A percentile compares a stretch with the other conserved stretches of the same genome.
Conservation (phyloP, 2,329 filamentous ascomycete genomes). For the Boeremia lycopersici region DNA sequence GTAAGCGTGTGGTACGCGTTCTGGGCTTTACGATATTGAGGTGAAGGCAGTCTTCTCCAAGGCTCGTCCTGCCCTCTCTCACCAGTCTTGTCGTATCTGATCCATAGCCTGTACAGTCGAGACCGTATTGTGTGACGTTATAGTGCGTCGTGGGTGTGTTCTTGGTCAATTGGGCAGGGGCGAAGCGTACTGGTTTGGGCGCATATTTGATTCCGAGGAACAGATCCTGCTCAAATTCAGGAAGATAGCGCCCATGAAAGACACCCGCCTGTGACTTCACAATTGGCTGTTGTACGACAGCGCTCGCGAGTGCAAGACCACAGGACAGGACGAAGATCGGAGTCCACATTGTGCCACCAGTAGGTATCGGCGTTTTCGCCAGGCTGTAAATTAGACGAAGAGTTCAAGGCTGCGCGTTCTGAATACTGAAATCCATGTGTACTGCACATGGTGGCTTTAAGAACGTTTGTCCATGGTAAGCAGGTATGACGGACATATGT, state of each 20-base stretch:
- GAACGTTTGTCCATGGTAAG: background rate
- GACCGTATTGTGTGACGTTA: slow-evolving; percentile 33
- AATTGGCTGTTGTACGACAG: slow-evolving; percentile 10
- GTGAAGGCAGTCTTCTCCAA: slow-evolving; percentile 54
- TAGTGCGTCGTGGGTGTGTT: slow-evolving; percentile 20
- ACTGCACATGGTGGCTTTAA: too few relatives aligned
- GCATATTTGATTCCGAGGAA: slow-evolving; percentile 42
- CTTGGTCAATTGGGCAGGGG: slow-evolving; percentile 24
- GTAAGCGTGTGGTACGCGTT: slow-evolving; percentile 25
- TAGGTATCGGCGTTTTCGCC: background rate
- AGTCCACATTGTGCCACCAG: background rate
- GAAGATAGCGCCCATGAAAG: slow-evolving; percentile 36
- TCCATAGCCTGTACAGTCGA: slow-evolving; percentile 37
- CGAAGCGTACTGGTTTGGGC: slow-evolving; percentile 34
- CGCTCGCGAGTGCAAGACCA: background rate
- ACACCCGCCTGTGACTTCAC: slow-evolving; percentile 33
- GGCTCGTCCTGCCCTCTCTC: slow-evolving; percentile 26
- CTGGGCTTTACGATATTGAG: slow-evolving; percentile 44
- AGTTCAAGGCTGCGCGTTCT: background rate
- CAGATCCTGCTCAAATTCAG: slow-evolving; percentile 37
- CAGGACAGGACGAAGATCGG: background rate
- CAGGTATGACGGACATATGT: background rate
- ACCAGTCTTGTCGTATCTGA: slow-evolving; percentile 34
- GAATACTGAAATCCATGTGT: too few relatives aligned
- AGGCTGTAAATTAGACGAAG: background rate